Evolutionary conservation across 2,329 filamentous ascomycete species (phyloP), one percentile per base, ranked within the genome.

Genomic region (Ophiosphaerella herpotricha): DNA sequence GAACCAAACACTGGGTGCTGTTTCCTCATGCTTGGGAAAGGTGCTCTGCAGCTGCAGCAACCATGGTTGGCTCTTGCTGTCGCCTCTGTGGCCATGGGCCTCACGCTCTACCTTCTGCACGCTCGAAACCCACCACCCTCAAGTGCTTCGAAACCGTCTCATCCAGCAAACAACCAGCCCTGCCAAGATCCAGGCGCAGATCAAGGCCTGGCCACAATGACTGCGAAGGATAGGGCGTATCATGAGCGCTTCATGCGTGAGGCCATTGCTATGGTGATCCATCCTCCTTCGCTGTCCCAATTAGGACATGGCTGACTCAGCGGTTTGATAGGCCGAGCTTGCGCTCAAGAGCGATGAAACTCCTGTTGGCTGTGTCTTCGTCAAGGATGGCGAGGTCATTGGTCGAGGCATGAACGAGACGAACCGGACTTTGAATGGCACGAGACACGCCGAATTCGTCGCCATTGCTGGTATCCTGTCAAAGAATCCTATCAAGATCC

Each of bases 361-460:
- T 1, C 94, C 94, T 1, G 94, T 99, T 16, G 95, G 94, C 41
- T 99, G 94, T 74, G 91, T 99, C 29, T 86, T 99, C 45, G 92
- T 97, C 18, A 83, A 91, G 69, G 76, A 90, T 24, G 87, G 85
- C 58, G 80, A 85, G 60, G 82, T 97, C 57, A 91, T 99, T 58
- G 92, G 90, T 36, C 84, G 83, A 56, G 94, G 94, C 55, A 97
- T 97, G 89, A 99, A 99, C 66, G 94, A 95, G 57, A 99, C 94
- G 45, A 99, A 72, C 41, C 64, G 68, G 16, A 72, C 69, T 14
- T 56, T 72, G 42, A 72, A 73, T 41, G 94, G 94, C 38, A 97
- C 94, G 39, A 86, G 92, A 23, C 94, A 99, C 74, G 94, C 94
- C 38, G 94, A 99, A 72, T 95, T 97, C 68, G 87, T 97, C 75